Evolutionary conservation across 1,284 basidiomycete species (phyloP), one percentile per base, ranked within the genome.

Genomic region (Fomitiporia mediterranea): DNA sequence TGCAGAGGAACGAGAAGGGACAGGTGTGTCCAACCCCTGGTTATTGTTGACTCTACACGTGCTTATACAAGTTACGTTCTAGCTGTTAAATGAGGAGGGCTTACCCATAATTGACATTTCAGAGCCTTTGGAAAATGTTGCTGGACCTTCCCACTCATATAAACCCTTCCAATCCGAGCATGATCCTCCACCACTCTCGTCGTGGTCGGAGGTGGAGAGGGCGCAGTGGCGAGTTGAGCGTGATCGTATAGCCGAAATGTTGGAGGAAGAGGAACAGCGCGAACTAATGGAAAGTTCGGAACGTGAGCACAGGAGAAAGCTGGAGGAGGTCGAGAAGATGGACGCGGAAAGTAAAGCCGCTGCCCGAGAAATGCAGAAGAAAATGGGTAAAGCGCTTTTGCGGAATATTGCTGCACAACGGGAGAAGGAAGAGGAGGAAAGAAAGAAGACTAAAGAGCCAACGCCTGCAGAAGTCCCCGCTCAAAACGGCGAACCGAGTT

Each of bases 51-150:
- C 40, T 51, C 19, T 38, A 39, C 46, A 55, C 55, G 56, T 52
- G 56, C 55, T 39, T 49, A 64, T 37, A 63, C 55, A 65, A 56
- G 38, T 28, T 53, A 60, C n/a, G 44, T 38, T n/a, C 30, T 54
- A 89, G 86, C 71, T 84, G 51, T 63, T 86, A 34, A 87, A 86
- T 63, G 86, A 89, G 65, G 86, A 90, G 53, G 87, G 86, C 1
- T 75, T 89, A 32, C 87, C 88, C 9, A 84, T 91, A 58, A 73
- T 90, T 61, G 88, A 90, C 34, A 84, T 91, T 56, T 77, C 77
- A n/a, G 89, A 91, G 63, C 80, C 80, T 47, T 27, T 53, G 17
- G 51, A 56, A n/a, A 56, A 55, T 17, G 27, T 53, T 9, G 53
- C 46, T 4, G 57, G 57, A 3, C 27, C 64, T 8, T 46, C 59